Evolutionary conservation across 495 filamentous ascomycete species (phyloP).

Genomic region (Tuber melanosporum): DNA sequence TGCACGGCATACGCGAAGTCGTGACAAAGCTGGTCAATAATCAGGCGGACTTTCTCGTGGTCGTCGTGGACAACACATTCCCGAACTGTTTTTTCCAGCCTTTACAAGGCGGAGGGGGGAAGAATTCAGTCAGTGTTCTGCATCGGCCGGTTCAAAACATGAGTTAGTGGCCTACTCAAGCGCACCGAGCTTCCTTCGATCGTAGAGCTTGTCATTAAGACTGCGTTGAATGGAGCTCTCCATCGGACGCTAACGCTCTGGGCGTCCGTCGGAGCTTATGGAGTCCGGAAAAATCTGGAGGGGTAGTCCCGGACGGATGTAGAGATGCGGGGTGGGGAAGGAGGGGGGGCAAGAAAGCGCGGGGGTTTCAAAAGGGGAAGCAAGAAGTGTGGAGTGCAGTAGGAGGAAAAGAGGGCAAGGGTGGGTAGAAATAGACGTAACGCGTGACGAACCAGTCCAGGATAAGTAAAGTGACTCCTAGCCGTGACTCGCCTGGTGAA

Average conservation of each 20-base stretch:
- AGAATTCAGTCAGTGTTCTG: conserved; percentile 18
- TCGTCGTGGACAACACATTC: conserved; percentile 72
- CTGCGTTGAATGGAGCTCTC: conserved; percentile 80
- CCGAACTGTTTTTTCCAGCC: conserved; percentile 84
- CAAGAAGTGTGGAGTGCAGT: neutral
- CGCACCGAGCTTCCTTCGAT: conserved; percentile 91
- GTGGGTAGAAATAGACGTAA: neutral
- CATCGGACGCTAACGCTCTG: conserved; percentile 50
- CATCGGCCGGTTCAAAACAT: conserved; percentile 17
- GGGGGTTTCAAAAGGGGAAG: neutral
- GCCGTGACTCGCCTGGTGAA: neutral
- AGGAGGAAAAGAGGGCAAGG: neutral
- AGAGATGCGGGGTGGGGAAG: neutral
- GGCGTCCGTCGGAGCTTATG: neutral
- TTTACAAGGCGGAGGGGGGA: conserved; percentile 41
- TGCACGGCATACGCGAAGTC: conserved; percentile 97
- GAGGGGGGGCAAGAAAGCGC: neutral
- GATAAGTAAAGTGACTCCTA: neutral
- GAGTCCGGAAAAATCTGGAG: neutral
- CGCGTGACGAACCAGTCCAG: neutral
- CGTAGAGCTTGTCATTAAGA: conserved; percentile 96
- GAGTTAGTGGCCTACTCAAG: conserved; percentile 66
- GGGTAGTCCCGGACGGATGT: neutral
- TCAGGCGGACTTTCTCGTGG: conserved; percentile 68
- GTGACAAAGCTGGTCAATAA: conserved; percentile 92